phyloP scores from a whole-genome alignment of 73 alveolate species.

The Paramecium biaurelia region DNA sequence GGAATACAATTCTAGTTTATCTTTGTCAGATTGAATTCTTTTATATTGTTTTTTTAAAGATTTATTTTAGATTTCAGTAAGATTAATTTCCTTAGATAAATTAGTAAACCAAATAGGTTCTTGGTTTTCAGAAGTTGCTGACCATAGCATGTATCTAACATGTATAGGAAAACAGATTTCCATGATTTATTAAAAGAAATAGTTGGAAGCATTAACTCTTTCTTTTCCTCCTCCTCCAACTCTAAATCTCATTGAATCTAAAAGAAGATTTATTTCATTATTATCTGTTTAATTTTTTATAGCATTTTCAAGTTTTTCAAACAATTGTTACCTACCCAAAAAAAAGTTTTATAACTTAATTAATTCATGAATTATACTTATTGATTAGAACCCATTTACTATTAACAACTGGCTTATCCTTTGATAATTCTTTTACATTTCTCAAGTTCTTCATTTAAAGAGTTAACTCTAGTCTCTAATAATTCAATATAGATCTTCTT shows the following conservation, averaged over 20 bases:
- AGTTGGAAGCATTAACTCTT: constrained; percentile 53
- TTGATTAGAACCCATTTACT: neutral
- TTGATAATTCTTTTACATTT: neutral
- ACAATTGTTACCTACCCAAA: constrained; percentile 52
- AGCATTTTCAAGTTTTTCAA: constrained; percentile 56
- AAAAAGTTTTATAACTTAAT: constrained; percentile 18
- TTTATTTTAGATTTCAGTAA: constrained; percentile 34
- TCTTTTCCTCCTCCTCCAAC: constrained; percentile 64
- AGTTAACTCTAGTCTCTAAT: constrained; percentile 49
- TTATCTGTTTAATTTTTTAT: constrained; percentile 4
- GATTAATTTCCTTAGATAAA: neutral
- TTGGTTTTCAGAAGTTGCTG: neutral
- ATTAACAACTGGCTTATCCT: neutral
- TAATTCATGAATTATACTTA: neutral
- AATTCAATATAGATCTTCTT: constrained; percentile 62
- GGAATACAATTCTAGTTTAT: constrained; percentile 43
- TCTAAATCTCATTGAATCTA: constrained; percentile 59
- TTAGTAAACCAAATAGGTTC: constrained; percentile 48
- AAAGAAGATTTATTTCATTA: constrained; percentile 38
- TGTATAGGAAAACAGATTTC: constrained; percentile 57
- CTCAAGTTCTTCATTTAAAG: neutral
- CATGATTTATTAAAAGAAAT: constrained; percentile 37
- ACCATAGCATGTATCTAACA: constrained; percentile 47
- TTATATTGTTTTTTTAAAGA: constrained; percentile 13
- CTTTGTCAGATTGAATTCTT: constrained; percentile 7